Percentiles rank a stretch among this genome's conserved stretches.
Conservation (phyloP, 257 asterid species). For the Solanum tarijense region DNA sequence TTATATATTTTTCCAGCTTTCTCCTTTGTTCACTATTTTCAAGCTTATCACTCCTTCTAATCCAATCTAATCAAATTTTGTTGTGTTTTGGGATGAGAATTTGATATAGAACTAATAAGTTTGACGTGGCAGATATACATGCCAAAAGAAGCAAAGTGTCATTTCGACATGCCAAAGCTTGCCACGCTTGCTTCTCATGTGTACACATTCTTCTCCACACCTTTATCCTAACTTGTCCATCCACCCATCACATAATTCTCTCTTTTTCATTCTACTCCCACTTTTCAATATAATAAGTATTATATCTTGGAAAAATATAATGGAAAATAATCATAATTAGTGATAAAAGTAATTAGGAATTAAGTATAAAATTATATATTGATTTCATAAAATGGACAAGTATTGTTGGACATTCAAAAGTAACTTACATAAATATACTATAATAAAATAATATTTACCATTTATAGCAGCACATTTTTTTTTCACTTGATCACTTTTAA, state of each 20-base stretch:
- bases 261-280: neutral
- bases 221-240: neutral
- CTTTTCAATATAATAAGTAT: no score
- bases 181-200: neutral
- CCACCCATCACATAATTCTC: neutral
- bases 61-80: neutral
- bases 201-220: neutral
- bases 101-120: neutral
- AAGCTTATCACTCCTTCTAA: neutral
- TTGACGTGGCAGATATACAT: neutral
- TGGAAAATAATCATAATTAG: no score
- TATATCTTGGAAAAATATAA: no score
- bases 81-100: neutral
- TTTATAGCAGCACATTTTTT: no score
- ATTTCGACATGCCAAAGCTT: neutral
- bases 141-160: neutral
- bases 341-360: no score
- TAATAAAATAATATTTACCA: no score
- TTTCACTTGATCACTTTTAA: no score
- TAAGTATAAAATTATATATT: no score
- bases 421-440: no score
- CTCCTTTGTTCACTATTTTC: neutral
- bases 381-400: no score
- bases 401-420: no score
- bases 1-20: neutral